Evolutionary conservation across 331 rosid species (phyloP).

Genomic region (Quercus tomentella): DNA sequence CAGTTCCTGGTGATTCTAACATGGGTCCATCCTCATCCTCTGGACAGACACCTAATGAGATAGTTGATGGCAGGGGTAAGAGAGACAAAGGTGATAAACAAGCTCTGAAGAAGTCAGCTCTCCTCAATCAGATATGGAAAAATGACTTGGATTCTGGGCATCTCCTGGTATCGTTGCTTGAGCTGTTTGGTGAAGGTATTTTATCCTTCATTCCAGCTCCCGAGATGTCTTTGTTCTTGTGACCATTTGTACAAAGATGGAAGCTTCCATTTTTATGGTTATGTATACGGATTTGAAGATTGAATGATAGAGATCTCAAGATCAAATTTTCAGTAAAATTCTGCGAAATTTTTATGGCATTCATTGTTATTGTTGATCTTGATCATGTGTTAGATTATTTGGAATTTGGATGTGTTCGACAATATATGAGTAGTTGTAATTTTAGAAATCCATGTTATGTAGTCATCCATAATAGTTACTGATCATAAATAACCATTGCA

Average conservation of each 20-base stretch:
- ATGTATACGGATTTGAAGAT: not conserved
- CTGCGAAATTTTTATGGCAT: not conserved
- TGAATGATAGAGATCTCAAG: slow-evolving; percentile 1
- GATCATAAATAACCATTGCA: too few species aligned
- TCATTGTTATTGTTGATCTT: not conserved
- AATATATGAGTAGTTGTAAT: too few species aligned
- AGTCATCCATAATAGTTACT: too few species aligned
- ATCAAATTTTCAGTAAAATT: not conserved
- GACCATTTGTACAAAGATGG: not conserved
- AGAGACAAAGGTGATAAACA: slow-evolving; percentile 16
- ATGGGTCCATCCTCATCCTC: slow-evolving; percentile 24
- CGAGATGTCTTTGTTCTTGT: slow-evolving; percentile 38
- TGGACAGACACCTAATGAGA: slow-evolving; percentile 2
- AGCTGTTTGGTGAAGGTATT: slow-evolving; percentile 66
- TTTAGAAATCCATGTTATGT: too few species aligned
- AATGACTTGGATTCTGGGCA: slow-evolving; percentile 75
- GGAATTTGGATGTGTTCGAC: too few species aligned
- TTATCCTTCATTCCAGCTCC: slow-evolving; percentile 42
- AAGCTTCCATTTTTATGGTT: not conserved
- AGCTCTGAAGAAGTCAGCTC: slow-evolving; percentile 35
- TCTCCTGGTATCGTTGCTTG: slow-evolving; percentile 40
- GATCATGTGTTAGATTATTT: not conserved
- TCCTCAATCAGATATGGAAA: slow-evolving; percentile 65
- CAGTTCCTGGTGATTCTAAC: slow-evolving; percentile 11
- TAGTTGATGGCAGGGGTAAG: slow-evolving; percentile 2